Evolutionary conservation across 2,329 filamentous ascomycete genomes (phyloP).

Genomic region (Monosporascus ibericus): DNA sequence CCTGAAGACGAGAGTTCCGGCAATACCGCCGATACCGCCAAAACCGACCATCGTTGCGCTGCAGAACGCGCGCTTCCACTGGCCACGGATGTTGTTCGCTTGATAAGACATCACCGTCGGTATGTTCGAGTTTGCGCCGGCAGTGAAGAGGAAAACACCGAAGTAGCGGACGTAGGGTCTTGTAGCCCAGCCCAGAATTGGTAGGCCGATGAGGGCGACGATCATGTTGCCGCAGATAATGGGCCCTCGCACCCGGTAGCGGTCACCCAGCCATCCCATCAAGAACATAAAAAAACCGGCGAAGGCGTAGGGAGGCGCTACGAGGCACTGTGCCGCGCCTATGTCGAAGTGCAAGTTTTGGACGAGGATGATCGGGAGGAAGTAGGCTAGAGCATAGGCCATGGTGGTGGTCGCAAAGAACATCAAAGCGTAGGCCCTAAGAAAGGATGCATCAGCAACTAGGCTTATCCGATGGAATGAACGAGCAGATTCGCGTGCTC

Average conservation of each 20-base stretch:
- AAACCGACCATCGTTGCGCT: constrained; percentile 69
- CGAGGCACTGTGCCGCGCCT: constrained; percentile 61
- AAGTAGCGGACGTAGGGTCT: constrained; percentile 58
- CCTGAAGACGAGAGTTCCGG: constrained; percentile 62
- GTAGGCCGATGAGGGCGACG: constrained; percentile 61
- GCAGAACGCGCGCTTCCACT: constrained; percentile 79
- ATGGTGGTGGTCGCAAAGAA: constrained; percentile 65
- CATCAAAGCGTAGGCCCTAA: constrained; percentile 56
- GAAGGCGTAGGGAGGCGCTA: constrained; percentile 63
- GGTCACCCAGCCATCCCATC: constrained; percentile 60
- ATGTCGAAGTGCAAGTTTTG: constrained; percentile 58
- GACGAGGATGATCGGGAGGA: constrained; percentile 68
- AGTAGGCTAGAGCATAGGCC: constrained; percentile 71
- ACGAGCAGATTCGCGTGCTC: neutral
- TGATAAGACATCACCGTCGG: constrained; percentile 25
- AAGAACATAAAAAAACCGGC: constrained; percentile 57
- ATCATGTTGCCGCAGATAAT: constrained; percentile 61
- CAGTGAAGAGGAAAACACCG: constrained; percentile 69
- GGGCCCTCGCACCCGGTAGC: constrained; percentile 58
- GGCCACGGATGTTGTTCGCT: constrained; percentile 78
- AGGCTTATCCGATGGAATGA: constrained; percentile 28
- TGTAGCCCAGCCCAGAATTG: constrained; percentile 63
- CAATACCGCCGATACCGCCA: constrained; percentile 71
- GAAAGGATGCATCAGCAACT: constrained; percentile 34
- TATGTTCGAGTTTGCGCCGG: constrained; percentile 66